Conservation (phyloP, 2,329 filamentous ascomycete species). For the Claviceps purpurea region DNA sequence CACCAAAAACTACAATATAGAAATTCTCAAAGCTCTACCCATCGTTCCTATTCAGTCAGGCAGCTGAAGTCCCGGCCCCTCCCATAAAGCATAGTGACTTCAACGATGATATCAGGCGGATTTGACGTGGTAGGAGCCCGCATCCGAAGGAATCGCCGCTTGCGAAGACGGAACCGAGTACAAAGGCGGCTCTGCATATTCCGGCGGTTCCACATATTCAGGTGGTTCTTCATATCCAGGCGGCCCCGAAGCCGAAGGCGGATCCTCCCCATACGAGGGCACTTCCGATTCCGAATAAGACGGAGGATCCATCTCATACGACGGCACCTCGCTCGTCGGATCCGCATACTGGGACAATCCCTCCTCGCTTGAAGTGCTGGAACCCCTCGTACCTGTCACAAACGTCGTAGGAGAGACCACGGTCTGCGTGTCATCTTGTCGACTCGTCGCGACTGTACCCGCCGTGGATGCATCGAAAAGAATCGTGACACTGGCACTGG, state of each 20-base stretch:
- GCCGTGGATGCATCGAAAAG: neutral
- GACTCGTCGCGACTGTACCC: neutral
- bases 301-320: neutral
- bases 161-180: constrained; percentile 1
- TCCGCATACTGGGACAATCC: neutral
- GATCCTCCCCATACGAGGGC: constrained; percentile 2
- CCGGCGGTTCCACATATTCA: neutral
- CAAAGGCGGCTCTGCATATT: neutral
- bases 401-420: neutral
- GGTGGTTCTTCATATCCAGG: neutral
- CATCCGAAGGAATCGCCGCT: constrained; percentile 1
- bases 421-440: neutral
- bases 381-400: neutral
- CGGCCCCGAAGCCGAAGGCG: neutral
- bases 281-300: too few species aligned
- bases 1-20: neutral
- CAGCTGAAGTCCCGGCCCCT: neutral
- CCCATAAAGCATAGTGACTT: neutral
- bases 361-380: neutral
- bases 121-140: neutral
- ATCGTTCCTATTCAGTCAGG: neutral
- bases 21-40: neutral
- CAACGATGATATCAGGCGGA: neutral
- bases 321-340: neutral
- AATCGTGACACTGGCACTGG: neutral